Evolutionary conservation across 1,139 yeast genomes (phyloP), one percentile per base, ranked within the genome.

Genomic region (Sugiyamaella paludigena): DNA sequence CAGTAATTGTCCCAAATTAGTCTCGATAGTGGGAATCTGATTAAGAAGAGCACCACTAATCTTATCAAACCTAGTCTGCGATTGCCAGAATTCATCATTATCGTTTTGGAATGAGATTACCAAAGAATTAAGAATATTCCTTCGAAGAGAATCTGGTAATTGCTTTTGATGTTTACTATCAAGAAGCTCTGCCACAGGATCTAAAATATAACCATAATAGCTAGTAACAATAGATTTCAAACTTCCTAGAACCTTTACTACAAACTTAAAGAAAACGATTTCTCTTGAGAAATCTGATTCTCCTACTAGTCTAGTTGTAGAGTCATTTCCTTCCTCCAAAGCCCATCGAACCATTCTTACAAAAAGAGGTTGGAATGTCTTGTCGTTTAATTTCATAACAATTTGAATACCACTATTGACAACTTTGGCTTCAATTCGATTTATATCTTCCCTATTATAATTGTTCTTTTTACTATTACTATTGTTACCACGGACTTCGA

Each of bases 281-380:
- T 40, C 32, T n/a, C 40, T 30, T 1, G 54, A 32, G 12, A 80
- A 51, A 54, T 19, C 60, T 48, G 13, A 24, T 31, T 26, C 11
- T 26, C 13, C 32, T 11, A 11, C 51, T 37, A 35, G 51, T 48
- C 52, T 54, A 33, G 49, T 51, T 41, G 51, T 39, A 7, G 11
- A 68, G 69, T n/a, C n/a, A 41, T 87, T 88, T 65, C 85, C 92
- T 48, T 89, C 95, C 54, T 80, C 83, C 58, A 87, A 78, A 2
- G 97, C 95, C 98, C 98, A 92, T 66, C 92, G 81, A n/a, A 85
- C 89, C 62, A 88, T 74, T 35, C 83, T 76, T 6, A 92, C 91
- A 71, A 94, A 91, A 61, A 88, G 71, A 26, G 98, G 98, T 64
- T 98, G 80, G 78, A 92, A 94, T 11, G 83, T 79, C 72, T 88